Conservation (phyloP, 2,329 filamentous ascomycete species). For the Xylariaceae sp. region DNA sequence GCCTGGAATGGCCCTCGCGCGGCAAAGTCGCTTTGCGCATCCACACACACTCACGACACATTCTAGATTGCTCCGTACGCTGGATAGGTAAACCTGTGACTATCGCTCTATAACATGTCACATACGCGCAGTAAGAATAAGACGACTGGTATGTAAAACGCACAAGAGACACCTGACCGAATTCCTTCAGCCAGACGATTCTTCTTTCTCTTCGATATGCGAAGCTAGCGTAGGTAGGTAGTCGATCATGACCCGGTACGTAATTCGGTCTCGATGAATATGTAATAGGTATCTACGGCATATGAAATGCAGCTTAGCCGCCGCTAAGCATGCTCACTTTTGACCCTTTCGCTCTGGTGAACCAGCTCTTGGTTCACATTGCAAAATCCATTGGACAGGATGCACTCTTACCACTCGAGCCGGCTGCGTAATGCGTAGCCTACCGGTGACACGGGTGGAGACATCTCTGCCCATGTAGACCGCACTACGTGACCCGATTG, state of each 20-base stretch:
- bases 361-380: neutral
- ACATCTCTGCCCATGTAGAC: constrained; percentile 3
- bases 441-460: constrained; percentile 1
- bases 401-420: neutral
- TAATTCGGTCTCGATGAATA: neutral
- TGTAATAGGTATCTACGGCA: neutral
- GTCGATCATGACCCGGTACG: neutral
- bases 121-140: no score
- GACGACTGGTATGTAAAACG: no score
- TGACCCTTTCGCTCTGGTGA: neutral
- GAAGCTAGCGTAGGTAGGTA: neutral
- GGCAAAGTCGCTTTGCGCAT: no score
- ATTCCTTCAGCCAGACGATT: neutral
- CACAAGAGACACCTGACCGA: neutral
- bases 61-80: no score
- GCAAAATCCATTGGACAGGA: constrained; percentile 6
- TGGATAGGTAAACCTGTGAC: no score
- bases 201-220: neutral
- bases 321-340: neutral
- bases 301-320: neutral
- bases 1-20: neutral
- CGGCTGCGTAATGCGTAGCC: neutral
- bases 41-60: no score
- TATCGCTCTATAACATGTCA: no score
- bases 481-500: constrained; percentile 19